A percentile compares a stretch with the other conserved stretches of the same genome.
Conservation (phyloP, 768 basidiomycete genomes). For the Trametes cubensis region DNA sequence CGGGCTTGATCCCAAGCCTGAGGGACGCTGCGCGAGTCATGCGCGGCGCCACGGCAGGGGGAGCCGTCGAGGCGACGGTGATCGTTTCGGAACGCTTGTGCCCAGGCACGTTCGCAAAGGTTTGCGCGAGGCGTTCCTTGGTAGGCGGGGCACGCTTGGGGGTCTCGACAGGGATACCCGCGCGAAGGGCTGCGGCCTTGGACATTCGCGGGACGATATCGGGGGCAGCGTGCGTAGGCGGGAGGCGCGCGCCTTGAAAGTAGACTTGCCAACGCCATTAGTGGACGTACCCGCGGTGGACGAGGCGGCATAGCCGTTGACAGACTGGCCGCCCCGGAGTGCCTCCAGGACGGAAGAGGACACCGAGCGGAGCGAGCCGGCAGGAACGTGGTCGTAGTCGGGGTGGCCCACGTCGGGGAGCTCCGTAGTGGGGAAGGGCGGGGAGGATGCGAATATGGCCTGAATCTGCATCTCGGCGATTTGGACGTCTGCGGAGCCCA, state of each 20-base stretch:
- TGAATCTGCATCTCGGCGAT: constrained; percentile 81
- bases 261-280: constrained; percentile 46
- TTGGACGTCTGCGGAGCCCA: constrained; percentile 67
- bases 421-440: constrained; percentile 72
- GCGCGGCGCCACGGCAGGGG: constrained; percentile 70
- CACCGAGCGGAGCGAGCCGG: constrained; percentile 44
- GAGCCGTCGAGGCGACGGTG: constrained; percentile 70
- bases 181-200: constrained; percentile 72
- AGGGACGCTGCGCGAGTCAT: constrained; percentile 78
- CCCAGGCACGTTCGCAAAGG: constrained; percentile 79
- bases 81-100: constrained; percentile 76
- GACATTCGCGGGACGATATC: constrained; percentile 80
- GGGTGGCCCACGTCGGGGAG: constrained; percentile 51
- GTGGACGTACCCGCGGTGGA: constrained; percentile 47
- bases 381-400: constrained; percentile 35
- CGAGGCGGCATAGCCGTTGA: constrained; percentile 49
- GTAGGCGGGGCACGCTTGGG: constrained; percentile 54
- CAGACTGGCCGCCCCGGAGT: constrained; percentile 33
- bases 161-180: constrained; percentile 52
- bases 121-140: constrained; percentile 62
- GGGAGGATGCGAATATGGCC: constrained; percentile 79
- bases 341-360: constrained; percentile 52
- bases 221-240: constrained; percentile 60
- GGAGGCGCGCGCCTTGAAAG: constrained; percentile 72
- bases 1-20: constrained; percentile 53